phyloP scores from a whole-genome alignment of 345 rosid genomes.

The Sonneratia alba region DNA sequence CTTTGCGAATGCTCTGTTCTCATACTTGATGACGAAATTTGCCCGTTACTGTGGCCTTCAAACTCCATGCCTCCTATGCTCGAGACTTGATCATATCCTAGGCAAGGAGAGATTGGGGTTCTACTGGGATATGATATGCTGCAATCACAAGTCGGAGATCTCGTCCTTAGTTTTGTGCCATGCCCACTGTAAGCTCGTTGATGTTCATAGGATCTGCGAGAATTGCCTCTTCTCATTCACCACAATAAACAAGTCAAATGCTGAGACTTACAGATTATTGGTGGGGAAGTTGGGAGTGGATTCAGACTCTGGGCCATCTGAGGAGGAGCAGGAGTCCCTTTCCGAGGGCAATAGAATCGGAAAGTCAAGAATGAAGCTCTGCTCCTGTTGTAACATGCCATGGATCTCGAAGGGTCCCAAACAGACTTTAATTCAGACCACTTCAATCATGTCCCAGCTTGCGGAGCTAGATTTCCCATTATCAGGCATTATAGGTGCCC shows the following conservation, averaged over 20 bases:
- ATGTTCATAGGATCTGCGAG: conserved; percentile 75
- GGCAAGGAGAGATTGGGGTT: conserved; percentile 34
- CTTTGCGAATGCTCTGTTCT: conserved; percentile 46
- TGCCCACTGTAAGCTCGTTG: conserved; percentile 66
- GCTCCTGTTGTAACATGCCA: conserved; percentile 64
- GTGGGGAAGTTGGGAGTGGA: conserved; percentile 67
- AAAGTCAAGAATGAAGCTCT: conserved; percentile 19
- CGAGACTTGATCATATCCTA: conserved; percentile 76
- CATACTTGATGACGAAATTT: conserved; percentile 58
- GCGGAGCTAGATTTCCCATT: conserved; percentile 24
- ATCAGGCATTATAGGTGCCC: conserved; percentile 15
- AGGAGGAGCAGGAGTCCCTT: conserved; percentile 18
- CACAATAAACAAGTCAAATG: conserved; percentile 59
- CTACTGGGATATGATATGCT: conserved; percentile 67
- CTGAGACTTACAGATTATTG: conserved; percentile 75
- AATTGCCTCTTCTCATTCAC: conserved; percentile 73
- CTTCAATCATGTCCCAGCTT: conserved; percentile 19
- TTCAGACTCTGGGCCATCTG: conserved; percentile 21
- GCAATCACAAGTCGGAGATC: conserved; percentile 71
- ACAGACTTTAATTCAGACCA: conserved; percentile 20
- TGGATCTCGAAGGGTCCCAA: conserved; percentile 32
- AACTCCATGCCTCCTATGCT: conserved; percentile 70
- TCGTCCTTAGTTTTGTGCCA: conserved; percentile 76
- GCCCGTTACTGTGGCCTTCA: conserved; percentile 49
- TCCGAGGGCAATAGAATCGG: conserved; percentile 14